These are phyloP conservation scores for Terana coerulea DNA, from an alignment of 768 basidiomycete species.

Conservation along the genomic window DNA sequence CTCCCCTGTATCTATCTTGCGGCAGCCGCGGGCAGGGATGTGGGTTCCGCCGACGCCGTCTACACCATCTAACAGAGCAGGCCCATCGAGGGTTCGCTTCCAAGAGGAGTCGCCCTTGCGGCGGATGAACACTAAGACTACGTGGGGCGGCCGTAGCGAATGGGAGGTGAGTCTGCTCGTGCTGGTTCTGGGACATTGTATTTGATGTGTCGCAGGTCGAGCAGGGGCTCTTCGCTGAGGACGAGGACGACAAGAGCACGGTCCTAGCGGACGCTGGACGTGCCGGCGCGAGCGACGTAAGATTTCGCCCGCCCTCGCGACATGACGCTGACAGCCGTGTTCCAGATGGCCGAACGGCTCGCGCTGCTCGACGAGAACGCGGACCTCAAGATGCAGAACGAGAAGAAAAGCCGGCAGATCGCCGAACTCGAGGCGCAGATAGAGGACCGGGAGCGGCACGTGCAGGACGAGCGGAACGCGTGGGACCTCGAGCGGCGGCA, in stretches of 20 bases:
- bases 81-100: too few relatives aligned
- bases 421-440: not conserved
- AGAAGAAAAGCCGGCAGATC: not conserved
- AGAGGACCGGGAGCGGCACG: not conserved
- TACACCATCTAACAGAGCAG: too few relatives aligned
- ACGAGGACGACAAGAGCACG: not conserved
- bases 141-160: too few relatives aligned
- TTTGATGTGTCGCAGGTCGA: not conserved
- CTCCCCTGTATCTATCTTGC: too few relatives aligned
- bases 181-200: not conserved
- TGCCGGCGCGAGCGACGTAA: not conserved
- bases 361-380: not conserved
- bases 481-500: not conserved
- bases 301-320: too few relatives aligned
- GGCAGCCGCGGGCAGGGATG: too few relatives aligned
- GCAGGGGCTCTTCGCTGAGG: not conserved
- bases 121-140: too few relatives aligned
- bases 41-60: too few relatives aligned
- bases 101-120: too few relatives aligned
- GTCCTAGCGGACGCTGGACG: not conserved
- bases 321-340: not conserved
- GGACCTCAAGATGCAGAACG: not conserved
- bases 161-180: too few relatives aligned
- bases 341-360: not conserved
- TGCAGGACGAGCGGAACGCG: not conserved